A percentile compares a stretch with the other conserved stretches of the same genome.
Evolutionary conservation across 345 rosid genomes (phyloP).

Genomic region (Hirschfeldia incana): DNA sequence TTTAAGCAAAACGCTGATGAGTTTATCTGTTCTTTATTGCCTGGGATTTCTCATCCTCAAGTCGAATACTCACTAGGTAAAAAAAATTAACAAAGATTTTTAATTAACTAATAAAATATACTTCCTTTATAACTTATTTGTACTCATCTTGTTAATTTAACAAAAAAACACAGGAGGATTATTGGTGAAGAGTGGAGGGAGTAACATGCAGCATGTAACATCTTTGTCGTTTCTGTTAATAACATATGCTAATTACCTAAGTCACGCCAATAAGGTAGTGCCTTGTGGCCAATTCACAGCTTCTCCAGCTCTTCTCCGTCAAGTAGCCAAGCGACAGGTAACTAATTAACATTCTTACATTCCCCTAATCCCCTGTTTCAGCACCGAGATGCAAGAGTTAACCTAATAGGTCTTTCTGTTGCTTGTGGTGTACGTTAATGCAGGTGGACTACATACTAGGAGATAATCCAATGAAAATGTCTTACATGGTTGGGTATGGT

Average conservation of each 20-base stretch:
- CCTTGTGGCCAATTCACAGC: conserved; percentile 55
- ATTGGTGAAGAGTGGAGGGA: conserved; percentile 84
- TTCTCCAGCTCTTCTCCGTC: conserved; percentile 61
- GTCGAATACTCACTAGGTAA: conserved; percentile 93
- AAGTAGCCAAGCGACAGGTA: conserved; percentile 68
- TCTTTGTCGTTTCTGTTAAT: conserved; percentile 75
- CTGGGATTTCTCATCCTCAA: conserved; percentile 84
- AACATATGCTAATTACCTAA: conserved; percentile 77
- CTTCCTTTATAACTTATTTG: not conserved
- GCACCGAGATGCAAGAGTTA: not conserved
- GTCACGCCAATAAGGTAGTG: conserved; percentile 58
- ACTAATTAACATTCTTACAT: not conserved
- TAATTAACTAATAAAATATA: not conserved
- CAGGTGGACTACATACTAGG: conserved; percentile 90
- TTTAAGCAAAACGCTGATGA: conserved; percentile 89
- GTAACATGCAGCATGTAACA: conserved; percentile 98
- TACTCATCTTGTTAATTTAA: not conserved
- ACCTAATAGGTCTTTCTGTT: not conserved
- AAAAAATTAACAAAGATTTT: not conserved
- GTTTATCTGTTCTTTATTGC: conserved; percentile 87
- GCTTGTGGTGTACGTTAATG: conserved; percentile 45
- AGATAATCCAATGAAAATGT: conserved; percentile 72
- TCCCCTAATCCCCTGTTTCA: conserved; percentile 10
- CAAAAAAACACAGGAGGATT: conserved; percentile 59
- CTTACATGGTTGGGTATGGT: conserved; percentile 94